Evolutionary conservation across 164 flowering plant species (phyloP), one percentile per base, ranked within the genome.

Genomic region (Tinospora cordifolia): DNA sequence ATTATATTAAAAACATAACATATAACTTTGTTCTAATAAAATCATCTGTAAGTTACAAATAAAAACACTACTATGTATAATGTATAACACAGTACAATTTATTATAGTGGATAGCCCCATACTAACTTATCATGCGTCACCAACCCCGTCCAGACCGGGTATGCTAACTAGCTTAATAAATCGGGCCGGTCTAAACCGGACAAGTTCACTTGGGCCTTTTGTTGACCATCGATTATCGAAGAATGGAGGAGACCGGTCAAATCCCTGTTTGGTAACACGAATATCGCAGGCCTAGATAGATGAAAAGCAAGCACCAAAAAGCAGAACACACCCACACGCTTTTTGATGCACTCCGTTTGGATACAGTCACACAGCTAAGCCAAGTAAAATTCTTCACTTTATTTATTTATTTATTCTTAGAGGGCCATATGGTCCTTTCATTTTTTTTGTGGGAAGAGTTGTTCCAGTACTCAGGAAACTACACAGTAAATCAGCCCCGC

Each of bases 251-350:
- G 46, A 41, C 13, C 47, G 3, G 2, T 44, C 47, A 11, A 44
- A 44, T 0, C 8, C 9, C 24, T 54, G 60, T 54, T 21, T 54
- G 60, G 60, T 54, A 19, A 54, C 60, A 8, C 60, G 60, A 8
- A 54, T 54, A 54, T n/a, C 60, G 21, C 60, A 8, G n/a, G 22
- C 58, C 58, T 22, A 30, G 36, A 4, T 19, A 6, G 19, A 51
- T 12, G 46, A 47, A 47, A 19, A 14, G 19, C 19, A 15, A 9
- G n/a, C 60, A 17, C 21, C 60, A 54, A 54, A 54, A 54, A 54
- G 60, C 60, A 54, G n/a, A 30, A 54, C 22, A 54, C 60, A 17
- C 60, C 60, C 60, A 24, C 60, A 54, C 60, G 24, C 60, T 54
- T 54, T 8, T 54, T 24, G 22, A 54, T 54, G 60, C 60, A 25